Evolutionary conservation across 306 rosid species (phyloP).

Genomic region (Rosa persica): DNA sequence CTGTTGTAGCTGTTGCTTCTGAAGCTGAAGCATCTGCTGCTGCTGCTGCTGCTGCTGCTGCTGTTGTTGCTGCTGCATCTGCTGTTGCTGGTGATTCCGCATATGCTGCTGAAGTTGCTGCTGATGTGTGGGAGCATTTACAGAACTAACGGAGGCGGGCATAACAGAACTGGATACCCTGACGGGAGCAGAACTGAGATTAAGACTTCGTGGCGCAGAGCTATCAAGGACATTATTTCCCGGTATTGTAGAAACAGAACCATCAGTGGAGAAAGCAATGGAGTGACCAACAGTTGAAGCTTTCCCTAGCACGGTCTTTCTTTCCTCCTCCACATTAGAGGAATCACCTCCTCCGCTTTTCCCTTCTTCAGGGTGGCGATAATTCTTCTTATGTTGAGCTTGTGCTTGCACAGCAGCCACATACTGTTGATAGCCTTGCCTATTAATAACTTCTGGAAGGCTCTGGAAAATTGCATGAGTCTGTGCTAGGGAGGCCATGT

Average conservation of each 20-base stretch:
- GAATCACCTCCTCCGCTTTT: conserved; percentile 55
- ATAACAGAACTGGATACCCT: conserved; percentile 53
- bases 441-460: conserved; percentile 27
- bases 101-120: conserved; percentile 59
- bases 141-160: conserved; percentile 42
- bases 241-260: conserved; percentile 43
- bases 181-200: conserved; percentile 53
- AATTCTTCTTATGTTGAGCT: conserved; percentile 69
- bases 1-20: conserved; percentile 50
- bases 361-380: conserved; percentile 61
- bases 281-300: conserved; percentile 63
- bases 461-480: conserved; percentile 60
- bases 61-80: conserved; percentile 38
- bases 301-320: conserved; percentile 57
- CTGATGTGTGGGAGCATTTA: conserved; percentile 46
- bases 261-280: conserved; percentile 75
- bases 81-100: conserved; percentile 41
- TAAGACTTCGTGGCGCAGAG: conserved; percentile 52
- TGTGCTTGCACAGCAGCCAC: conserved; percentile 66
- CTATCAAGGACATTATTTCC: conserved; percentile 70
- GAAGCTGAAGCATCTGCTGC: conserved; percentile 61
- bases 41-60: conserved; percentile 60
- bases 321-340: conserved; percentile 66
- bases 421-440: conserved; percentile 50
- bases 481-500: conserved; percentile 64